Conservation (phyloP, 2,329 filamentous ascomycete species). For the Alternaria gaisen region DNA sequence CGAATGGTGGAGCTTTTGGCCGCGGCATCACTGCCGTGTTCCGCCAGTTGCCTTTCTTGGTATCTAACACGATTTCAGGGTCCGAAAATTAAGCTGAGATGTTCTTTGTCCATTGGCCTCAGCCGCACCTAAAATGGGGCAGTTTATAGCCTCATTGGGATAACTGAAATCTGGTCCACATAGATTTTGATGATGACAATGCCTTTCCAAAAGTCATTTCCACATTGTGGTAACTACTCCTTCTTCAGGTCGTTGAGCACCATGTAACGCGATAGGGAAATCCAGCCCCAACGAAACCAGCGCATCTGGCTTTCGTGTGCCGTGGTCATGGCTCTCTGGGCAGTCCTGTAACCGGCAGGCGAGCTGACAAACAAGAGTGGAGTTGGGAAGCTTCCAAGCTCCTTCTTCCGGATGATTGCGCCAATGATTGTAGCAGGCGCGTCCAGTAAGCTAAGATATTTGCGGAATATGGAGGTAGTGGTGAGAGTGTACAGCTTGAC, state of each 20-base stretch:
- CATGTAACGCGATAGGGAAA: slow-evolving; percentile 92
- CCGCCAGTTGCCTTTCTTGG: slow-evolving; percentile 22
- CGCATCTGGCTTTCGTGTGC: slow-evolving; percentile 97
- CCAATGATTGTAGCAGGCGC: slow-evolving; percentile 72
- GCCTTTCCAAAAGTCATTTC: neutral
- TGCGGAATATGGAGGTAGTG: slow-evolving; percentile 75
- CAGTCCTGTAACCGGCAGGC: slow-evolving; percentile 69
- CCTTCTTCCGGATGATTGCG: slow-evolving; percentile 60
- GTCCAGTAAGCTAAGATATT: slow-evolving; percentile 83
- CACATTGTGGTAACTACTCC: slow-evolving; percentile 55
- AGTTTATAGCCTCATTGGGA: slow-evolving; percentile 2
- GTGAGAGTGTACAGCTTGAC: slow-evolving; percentile 87
- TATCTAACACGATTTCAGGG: slow-evolving; percentile 1
- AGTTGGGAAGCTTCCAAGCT: slow-evolving; percentile 63
- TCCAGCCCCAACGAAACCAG: slow-evolving; percentile 98
- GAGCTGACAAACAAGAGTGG: slow-evolving; percentile 76
- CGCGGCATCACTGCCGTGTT: slow-evolving; percentile 18
- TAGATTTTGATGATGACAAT: neutral
- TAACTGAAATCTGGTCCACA: neutral
- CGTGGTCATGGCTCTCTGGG: slow-evolving; percentile 85
- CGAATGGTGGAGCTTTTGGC: slow-evolving; percentile 11
- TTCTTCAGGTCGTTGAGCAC: slow-evolving; percentile 84
- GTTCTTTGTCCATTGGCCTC: slow-evolving; percentile 5
- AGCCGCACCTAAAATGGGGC: neutral
- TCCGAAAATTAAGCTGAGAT: slow-evolving; percentile 4